Percentiles rank a stretch among this genome's conserved stretches.
Conservation (phyloP, 768 basidiomycete species). For the Leccinum subgranulosum region DNA sequence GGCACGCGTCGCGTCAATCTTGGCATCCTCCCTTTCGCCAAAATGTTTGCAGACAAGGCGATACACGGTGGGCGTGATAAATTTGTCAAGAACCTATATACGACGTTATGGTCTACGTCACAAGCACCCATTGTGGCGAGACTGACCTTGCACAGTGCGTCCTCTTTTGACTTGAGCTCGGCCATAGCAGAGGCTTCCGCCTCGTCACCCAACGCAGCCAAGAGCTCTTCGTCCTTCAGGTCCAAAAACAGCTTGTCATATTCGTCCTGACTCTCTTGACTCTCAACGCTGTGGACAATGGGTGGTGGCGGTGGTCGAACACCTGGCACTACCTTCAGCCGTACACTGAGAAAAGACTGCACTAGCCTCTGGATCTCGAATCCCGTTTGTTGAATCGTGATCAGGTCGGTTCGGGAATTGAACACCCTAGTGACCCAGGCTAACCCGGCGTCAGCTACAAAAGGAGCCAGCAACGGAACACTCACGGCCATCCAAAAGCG, state of each 20-base stretch:
- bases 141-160: conserved; percentile 48
- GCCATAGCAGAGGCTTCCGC: conserved; percentile 19
- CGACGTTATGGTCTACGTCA: background rate
- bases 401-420: conserved; percentile 42
- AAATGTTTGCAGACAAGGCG: conserved; percentile 51
- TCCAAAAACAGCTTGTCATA: conserved; percentile 60
- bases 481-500: conserved; percentile 54
- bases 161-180: conserved; percentile 44
- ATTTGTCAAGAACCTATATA: conserved; percentile 49
- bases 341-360: conserved; percentile 58
- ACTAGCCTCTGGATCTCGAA: conserved; percentile 57
- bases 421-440: conserved; percentile 59
- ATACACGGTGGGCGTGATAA: conserved; percentile 53
- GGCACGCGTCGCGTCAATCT: conserved; percentile 18
- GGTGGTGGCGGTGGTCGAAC: conserved; percentile 33
- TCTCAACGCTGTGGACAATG: conserved; percentile 32
- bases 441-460: conserved; percentile 26
- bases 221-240: conserved; percentile 56
- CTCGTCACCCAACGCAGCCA: conserved; percentile 49
- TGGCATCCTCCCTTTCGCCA: conserved; percentile 28
- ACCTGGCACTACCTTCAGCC: conserved; percentile 45
- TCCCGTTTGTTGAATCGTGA: conserved; percentile 40
- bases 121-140: background rate
- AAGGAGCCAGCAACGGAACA: conserved; percentile 5
- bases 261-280: conserved; percentile 77